These are phyloP conservation scores for Coemansia sp. DNA, from an alignment of 192 early-diverging fungal species.

Conservation along the genomic window DNA sequence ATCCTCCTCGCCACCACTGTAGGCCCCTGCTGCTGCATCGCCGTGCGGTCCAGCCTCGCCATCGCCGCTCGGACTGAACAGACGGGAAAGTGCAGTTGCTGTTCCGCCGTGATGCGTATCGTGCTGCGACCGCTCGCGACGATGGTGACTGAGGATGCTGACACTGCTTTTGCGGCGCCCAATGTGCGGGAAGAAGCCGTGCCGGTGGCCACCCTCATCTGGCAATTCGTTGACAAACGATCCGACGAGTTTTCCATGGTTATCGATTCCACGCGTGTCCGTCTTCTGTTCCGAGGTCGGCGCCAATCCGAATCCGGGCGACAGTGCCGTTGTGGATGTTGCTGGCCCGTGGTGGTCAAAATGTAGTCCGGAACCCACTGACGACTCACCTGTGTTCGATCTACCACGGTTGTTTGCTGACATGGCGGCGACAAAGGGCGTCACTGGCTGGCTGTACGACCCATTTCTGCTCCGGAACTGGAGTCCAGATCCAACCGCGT, in stretches of 20 bases:
- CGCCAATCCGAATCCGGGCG: conserved; percentile 11
- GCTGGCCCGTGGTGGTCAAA: conserved; percentile 23
- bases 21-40: not conserved
- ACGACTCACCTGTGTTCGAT: conserved; percentile 36
- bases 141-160: not conserved
- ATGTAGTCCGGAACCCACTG: conserved; percentile 33
- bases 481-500: not conserved
- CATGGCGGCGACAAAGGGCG: not conserved
- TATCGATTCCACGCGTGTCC: not conserved
- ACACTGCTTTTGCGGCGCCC: not conserved
- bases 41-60: conserved; percentile 8
- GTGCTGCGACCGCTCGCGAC: not conserved
- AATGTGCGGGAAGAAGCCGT: conserved; percentile 2
- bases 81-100: not conserved
- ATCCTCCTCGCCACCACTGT: conserved; percentile 9
- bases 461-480: not conserved
- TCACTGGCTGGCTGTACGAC: not conserved
- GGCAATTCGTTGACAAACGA: not conserved
- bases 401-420: conserved; percentile 10
- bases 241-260: not conserved
- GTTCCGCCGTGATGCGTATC: not conserved
- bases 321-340: conserved; percentile 44
- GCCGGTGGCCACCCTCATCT: conserved; percentile 2
- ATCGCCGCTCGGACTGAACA: not conserved
- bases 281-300: not conserved